These are phyloP conservation scores for Trichosanthes truncata DNA, from an alignment of 306 rosid genomes.

Conservation along the genomic window DNA sequence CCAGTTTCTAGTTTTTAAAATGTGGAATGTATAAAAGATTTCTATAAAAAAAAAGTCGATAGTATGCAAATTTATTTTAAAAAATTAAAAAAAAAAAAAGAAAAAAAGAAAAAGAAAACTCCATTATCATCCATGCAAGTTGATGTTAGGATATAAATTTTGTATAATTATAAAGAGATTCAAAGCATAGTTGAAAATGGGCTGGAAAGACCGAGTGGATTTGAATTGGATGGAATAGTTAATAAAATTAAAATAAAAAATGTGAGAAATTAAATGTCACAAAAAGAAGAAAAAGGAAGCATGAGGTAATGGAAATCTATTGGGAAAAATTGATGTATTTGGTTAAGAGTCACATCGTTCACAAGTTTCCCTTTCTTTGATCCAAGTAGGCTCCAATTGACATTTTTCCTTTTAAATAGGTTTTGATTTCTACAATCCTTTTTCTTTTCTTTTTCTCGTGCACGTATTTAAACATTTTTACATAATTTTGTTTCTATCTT, in stretches of 20 bases:
- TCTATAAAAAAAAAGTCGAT: neutral
- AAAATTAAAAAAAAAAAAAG: neutral
- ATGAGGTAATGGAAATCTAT: neutral
- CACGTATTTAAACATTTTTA: too few relatives aligned
- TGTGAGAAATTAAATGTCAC: neutral
- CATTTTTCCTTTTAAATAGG: neutral
- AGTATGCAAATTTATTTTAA: neutral
- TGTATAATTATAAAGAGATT: neutral
- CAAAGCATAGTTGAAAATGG: neutral
- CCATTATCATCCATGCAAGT: neutral
- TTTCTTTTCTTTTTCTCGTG: too few relatives aligned
- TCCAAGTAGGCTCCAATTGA: neutral
- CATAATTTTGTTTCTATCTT: too few relatives aligned
- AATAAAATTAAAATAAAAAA: neutral
- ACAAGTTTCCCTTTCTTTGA: neutral
- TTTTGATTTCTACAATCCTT: neutral
- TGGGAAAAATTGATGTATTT: neutral
- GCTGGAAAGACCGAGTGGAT: neutral
- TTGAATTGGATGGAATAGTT: neutral
- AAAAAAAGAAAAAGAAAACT: neutral
- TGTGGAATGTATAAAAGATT: neutral
- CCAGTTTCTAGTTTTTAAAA: neutral
- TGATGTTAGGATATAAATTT: neutral
- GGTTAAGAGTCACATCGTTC: constrained; percentile 8
- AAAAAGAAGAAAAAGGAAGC: neutral